These are phyloP conservation scores for Taphrina deformans DNA, from an alignment of 1,139 yeast genomes.

Conservation along the genomic window DNA sequence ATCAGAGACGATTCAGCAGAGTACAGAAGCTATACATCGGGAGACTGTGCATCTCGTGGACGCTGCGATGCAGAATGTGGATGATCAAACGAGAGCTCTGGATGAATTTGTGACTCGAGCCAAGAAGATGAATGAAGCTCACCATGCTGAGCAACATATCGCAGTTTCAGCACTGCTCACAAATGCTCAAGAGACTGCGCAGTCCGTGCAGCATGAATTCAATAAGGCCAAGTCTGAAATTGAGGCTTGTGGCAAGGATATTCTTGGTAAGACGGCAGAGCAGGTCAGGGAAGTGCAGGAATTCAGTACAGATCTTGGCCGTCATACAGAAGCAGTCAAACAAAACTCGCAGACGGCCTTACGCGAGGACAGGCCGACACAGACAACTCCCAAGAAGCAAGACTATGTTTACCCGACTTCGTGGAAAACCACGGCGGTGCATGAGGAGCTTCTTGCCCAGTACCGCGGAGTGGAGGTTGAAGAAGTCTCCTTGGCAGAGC, in stretches of 20 bases:
- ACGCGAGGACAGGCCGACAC: conserved; percentile 37
- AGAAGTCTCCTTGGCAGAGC: not conserved
- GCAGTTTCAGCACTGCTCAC: conserved; percentile 22
- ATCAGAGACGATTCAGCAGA: conserved; percentile 38
- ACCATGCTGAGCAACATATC: conserved; percentile 32
- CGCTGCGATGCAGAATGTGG: conserved; percentile 38
- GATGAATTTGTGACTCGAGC: conserved; percentile 39
- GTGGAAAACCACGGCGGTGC: conserved; percentile 33
- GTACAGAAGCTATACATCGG: conserved; percentile 38
- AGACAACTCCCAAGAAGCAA: conserved; percentile 39
- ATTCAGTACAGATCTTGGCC: conserved; percentile 33
- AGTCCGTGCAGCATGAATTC: conserved; percentile 18
- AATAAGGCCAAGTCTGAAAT: conserved; percentile 35
- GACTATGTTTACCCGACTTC: conserved; percentile 31
- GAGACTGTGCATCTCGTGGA: conserved; percentile 39
- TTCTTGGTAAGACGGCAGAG: conserved; percentile 14
- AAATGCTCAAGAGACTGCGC: conserved; percentile 28
- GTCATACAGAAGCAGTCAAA: not conserved
- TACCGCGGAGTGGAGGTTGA: not conserved
- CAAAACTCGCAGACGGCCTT: conserved; percentile 10
- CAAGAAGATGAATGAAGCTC: conserved; percentile 36
- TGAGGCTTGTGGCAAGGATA: conserved; percentile 33
- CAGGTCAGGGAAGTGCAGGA: conserved; percentile 27
- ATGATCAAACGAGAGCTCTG: conserved; percentile 38
- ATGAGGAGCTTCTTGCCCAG: conserved; percentile 31